These are phyloP conservation scores for Chlamydomonas reinhardtii DNA, from an alignment of 163 green algal species.

Conservation along the genomic window DNA sequence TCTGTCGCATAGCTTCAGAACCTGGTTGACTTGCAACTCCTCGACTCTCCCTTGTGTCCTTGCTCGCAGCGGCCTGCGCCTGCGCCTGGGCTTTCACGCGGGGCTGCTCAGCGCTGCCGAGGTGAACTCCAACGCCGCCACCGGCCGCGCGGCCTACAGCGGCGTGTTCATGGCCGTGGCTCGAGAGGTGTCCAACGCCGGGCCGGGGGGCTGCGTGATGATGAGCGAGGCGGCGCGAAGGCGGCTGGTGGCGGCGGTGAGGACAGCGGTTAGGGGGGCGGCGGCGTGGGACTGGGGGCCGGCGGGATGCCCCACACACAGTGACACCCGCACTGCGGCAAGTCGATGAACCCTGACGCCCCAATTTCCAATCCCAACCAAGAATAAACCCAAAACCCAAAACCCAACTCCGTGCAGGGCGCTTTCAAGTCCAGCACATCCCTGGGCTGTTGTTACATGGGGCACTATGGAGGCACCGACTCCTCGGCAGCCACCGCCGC, in stretches of 20 bases:
- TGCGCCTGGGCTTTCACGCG: conserved; percentile 50
- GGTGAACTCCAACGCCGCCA: conserved; percentile 22
- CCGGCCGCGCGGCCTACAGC: conserved; percentile 22
- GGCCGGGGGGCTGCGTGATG: conserved; percentile 36
- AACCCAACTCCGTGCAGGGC: not conserved
- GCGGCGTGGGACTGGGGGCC: too few relatives aligned
- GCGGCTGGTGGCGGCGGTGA: conserved; percentile 2
- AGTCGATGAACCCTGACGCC: too few relatives aligned
- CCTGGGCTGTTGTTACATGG: conserved; percentile 14
- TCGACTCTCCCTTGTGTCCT: too few relatives aligned
- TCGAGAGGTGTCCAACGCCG: conserved; percentile 37
- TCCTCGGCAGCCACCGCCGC: not conserved
- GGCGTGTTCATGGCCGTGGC: conserved; percentile 42
- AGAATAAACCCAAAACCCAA: too few relatives aligned
- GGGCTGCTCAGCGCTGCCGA: not conserved
- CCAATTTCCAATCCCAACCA: too few relatives aligned
- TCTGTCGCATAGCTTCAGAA: too few relatives aligned
- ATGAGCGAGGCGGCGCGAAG: conserved; percentile 19
- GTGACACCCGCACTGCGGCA: too few relatives aligned
- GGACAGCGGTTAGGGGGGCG: too few relatives aligned
- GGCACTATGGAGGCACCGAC: not conserved
- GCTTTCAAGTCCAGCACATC: not conserved
- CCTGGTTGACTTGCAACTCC: too few relatives aligned
- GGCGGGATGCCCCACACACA: too few relatives aligned
- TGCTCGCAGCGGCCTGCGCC: conserved; percentile 40